Conservation (phyloP, 768 basidiomycete genomes). For the Amanita polypyramis region DNA sequence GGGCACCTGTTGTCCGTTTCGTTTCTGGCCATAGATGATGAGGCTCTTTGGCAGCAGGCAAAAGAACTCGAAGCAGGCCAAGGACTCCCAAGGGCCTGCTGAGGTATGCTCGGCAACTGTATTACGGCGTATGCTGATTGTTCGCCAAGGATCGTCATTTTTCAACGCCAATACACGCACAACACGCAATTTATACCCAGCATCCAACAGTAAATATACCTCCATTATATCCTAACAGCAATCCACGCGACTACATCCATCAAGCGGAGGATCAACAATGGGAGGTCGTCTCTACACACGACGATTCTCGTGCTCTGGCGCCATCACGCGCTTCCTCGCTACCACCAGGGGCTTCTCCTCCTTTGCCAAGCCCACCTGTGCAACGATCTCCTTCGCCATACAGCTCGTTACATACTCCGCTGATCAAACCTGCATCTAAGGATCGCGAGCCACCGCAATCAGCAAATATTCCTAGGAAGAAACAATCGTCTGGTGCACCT, state of each 20-base stretch:
- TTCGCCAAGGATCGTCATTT: slow-evolving; percentile 14
- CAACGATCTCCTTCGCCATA: slow-evolving; percentile 39
- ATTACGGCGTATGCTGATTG: slow-evolving; percentile 13
- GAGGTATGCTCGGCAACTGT: slow-evolving; percentile 16
- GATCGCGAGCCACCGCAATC: not conserved
- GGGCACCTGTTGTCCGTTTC: not conserved
- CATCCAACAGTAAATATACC: slow-evolving; percentile 9
- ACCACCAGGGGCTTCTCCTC: slow-evolving; percentile 32
- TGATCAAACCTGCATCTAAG: slow-evolving; percentile 20
- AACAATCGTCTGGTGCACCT: slow-evolving; percentile 19
- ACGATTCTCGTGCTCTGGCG: slow-evolving; percentile 18
- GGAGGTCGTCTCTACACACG: slow-evolving; percentile 28
- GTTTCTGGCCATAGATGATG: slow-evolving; percentile 32
- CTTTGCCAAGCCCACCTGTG: slow-evolving; percentile 23
- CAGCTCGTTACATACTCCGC: slow-evolving; percentile 16
- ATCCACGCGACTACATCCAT: slow-evolving; percentile 12
- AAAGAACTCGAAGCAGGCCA: slow-evolving; percentile 24
- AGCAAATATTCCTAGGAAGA: slow-evolving; percentile 6
- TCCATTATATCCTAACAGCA: slow-evolving; percentile 8
- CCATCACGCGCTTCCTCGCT: slow-evolving; percentile 43
- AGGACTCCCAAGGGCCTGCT: slow-evolving; percentile 15
- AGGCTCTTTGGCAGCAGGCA: slow-evolving; percentile 47
- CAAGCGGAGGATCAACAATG: slow-evolving; percentile 32
- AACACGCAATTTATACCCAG: slow-evolving; percentile 22
- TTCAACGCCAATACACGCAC: slow-evolving; percentile 28